Evolutionary conservation across 2,329 filamentous ascomycete species (phyloP), one percentile per base, ranked within the genome.

Genomic region (Paraphaeosphaeria minitans): DNA sequence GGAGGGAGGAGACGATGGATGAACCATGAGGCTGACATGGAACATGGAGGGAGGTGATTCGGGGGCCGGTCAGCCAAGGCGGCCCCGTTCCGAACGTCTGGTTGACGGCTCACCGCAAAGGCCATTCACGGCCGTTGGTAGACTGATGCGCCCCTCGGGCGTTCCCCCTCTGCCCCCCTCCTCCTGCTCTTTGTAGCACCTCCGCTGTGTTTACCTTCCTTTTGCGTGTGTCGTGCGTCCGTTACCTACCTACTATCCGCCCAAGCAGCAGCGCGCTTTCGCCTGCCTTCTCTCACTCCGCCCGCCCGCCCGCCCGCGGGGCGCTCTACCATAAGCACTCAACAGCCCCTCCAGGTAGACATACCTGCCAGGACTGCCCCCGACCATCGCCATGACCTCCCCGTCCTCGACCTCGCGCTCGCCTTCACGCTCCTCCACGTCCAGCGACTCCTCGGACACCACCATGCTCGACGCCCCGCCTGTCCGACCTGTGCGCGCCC

Each of bases 391-490:
- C 57, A 75, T 74, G 72, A 64, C 70, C 46, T 73, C 72, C 5
- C 70, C 59, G 42, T 65, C 64, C 27, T 72, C 68, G 2, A 73
- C 69, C 3, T 69, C 71, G 27, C 64, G 62, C 48, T 72, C 68
- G 39, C 63, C 63, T 46, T 71, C 73, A 16, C 71, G 68, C 52
- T 74, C 73, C 12, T 69, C 72, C 21, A 68, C 69, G 9, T 62
- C 57, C 46, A 72, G 67, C 62, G 63, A 55, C 57, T 69, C 69
- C 21, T 73, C 71, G 14, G 70, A 75, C 57, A 71, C 69, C 16
- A 71, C 70, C 56, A 76, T 75, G 72, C 70, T 69, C 55, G 69
- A 75, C 57, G 67, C 67, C 21, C 69, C 73, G 12, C 56, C 67
- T 56, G 42, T 64, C 53, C n/a, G 61, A 61, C 72, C 72, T 35